A percentile compares a stretch with the other conserved stretches of the same genome.
phyloP scores from a whole-genome alignment of 1,284 basidiomycete species.

The Erythrobasidium hasegawianum region DNA sequence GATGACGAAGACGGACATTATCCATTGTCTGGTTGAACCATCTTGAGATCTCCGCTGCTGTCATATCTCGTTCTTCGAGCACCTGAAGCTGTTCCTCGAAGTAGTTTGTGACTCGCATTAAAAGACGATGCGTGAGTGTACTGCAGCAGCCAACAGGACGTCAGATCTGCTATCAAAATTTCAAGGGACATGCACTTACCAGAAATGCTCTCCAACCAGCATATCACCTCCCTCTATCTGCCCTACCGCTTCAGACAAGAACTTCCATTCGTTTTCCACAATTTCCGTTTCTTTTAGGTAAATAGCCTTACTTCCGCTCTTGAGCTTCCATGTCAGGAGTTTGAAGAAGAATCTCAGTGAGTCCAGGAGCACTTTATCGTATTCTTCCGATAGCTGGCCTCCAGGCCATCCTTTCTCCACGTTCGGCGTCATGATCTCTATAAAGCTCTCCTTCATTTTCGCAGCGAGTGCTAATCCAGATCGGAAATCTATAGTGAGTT shows the following conservation, averaged over 20 bases:
- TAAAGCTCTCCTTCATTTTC: conserved; percentile 89
- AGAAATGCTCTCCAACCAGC: conserved; percentile 89
- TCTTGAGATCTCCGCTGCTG: conserved; percentile 70
- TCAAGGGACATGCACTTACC: conserved; percentile 57
- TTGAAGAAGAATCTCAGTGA: conserved; percentile 89
- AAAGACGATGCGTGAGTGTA: conserved; percentile 80
- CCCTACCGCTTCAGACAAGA: conserved; percentile 87
- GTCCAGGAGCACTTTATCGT: conserved; percentile 83
- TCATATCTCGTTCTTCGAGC: conserved; percentile 58
- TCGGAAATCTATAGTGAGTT: conserved; percentile 90
- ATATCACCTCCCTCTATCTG: conserved; percentile 83
- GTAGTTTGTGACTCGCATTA: conserved; percentile 84
- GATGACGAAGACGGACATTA: conserved; percentile 83
- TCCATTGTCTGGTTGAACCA: conserved; percentile 95
- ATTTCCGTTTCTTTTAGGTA: conserved; percentile 98
- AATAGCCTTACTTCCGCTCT: conserved; percentile 82
- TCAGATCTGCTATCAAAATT: no score
- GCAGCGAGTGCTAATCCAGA: conserved; percentile 89
- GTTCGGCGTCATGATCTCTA: conserved; percentile 78
- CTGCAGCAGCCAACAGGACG: conserved; percentile 51
- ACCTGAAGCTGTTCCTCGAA: conserved; percentile 90
- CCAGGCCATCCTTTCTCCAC: conserved; percentile 83
- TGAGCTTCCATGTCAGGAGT: conserved; percentile 91
- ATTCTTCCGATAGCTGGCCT: conserved; percentile 74
- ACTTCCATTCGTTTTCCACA: conserved; percentile 92